These are phyloP conservation scores for Oxytropis ochrocephala DNA, from an alignment of 306 rosid genomes.

Conservation along the genomic window DNA sequence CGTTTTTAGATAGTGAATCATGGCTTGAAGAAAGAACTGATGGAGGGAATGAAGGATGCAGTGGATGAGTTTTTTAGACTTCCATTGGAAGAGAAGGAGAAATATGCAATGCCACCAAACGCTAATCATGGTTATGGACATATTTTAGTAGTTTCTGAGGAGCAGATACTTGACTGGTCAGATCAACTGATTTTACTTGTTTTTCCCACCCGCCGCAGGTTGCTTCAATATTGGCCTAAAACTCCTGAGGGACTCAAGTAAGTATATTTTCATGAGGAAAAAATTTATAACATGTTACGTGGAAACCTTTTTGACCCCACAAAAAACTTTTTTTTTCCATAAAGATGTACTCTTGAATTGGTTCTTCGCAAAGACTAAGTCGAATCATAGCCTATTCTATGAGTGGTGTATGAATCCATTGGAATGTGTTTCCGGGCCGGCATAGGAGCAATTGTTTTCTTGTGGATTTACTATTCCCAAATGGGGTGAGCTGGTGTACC, in stretches of 20 bases:
- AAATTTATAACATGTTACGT: no score
- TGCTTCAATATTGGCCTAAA: slow-evolving; percentile 25
- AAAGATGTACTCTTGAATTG: no score
- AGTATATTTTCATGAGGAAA: no score
- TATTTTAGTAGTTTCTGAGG: slow-evolving; percentile 12
- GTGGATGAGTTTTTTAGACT: slow-evolving; percentile 27
- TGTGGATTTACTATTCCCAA: no score
- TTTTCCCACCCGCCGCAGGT: slow-evolving; percentile 22
- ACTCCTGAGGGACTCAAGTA: slow-evolving; percentile 19
- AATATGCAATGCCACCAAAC: not conserved
- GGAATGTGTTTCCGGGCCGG: no score
- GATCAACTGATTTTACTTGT: slow-evolving; percentile 4
- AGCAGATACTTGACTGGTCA: slow-evolving; percentile 36
- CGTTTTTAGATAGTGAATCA: slow-evolving; percentile 42
- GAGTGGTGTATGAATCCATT: no score
- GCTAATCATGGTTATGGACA: slow-evolving; percentile 34
- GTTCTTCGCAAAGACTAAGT: no score
- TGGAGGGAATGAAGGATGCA: slow-evolving; percentile 27
- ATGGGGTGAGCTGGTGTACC: no score
- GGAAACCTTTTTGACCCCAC: no score
- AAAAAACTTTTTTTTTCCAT: no score
- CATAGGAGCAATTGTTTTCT: no score
- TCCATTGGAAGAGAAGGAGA: slow-evolving; percentile 38
- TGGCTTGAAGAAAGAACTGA: slow-evolving; percentile 21
- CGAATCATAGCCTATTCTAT: no score